Evolutionary conservation across 2,329 filamentous ascomycete species (phyloP).

Genomic region (Bipolaris oryzae): DNA sequence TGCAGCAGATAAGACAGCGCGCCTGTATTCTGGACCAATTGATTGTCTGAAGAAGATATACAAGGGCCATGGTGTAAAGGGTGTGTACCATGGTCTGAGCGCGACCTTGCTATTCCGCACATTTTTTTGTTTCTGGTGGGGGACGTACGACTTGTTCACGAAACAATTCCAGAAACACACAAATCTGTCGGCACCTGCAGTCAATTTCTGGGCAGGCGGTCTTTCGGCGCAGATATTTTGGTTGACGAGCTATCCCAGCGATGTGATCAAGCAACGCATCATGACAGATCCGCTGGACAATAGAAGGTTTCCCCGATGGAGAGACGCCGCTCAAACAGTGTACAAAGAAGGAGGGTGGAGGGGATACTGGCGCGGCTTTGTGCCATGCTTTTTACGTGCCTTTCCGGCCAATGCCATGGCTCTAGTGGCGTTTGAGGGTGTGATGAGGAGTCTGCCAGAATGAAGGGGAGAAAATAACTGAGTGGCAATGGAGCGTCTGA

Average conservation of each 20-base stretch:
- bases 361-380: constrained; percentile 90
- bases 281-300: constrained; percentile 89
- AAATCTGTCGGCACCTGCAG: constrained; percentile 71
- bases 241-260: constrained; percentile 87
- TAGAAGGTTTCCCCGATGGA: constrained; percentile 74
- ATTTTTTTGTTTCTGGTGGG: constrained; percentile 99
- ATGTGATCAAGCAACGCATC: constrained; percentile 93
- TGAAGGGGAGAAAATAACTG: constrained; percentile 13
- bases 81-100: constrained; percentile 82
- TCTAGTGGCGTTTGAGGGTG: constrained; percentile 88
- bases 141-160: constrained; percentile 87
- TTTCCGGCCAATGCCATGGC: constrained; percentile 97
- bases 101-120: constrained; percentile 88
- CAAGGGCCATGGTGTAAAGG: constrained; percentile 70
- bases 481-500: not conserved
- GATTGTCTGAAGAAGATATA: constrained; percentile 74
- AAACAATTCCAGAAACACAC: constrained; percentile 70
- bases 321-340: constrained; percentile 76
- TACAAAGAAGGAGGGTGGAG: constrained; percentile 75
- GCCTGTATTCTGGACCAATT: constrained; percentile 84
- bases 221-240: constrained; percentile 94
- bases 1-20: constrained; percentile 73
- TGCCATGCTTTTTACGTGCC: constrained; percentile 90
- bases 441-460: constrained; percentile 67
- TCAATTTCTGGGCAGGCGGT: constrained; percentile 98